Evolutionary conservation across 129 eudicot genomes (phyloP), one percentile per base, ranked within the genome.

Genomic region (Glebionis coronaria): DNA sequence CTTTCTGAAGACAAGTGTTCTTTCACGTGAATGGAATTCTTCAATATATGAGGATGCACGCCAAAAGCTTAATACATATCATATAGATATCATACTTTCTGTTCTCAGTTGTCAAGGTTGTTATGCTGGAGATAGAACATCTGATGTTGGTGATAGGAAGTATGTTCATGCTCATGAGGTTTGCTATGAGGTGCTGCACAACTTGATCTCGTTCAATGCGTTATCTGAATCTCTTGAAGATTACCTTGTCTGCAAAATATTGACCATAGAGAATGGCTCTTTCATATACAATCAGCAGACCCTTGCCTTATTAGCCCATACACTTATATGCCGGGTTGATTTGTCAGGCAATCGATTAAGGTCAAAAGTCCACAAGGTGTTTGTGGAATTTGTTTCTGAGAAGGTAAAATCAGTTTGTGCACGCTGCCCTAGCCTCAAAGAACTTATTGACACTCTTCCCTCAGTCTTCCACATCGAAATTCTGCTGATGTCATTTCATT

Each of bases 391-490:
- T 65, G 61, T 93, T 44, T 58, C 55, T 23, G 86, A 84, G 68
- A 88, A 81, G 79, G 84, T 75, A 63, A 84, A 75, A 68, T 60
- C 82, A 56, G 75, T 82, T 19, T 63, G 78, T 68, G 54, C 76
- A 65, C 72, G 68, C 40, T 64, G 76, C 63, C 79, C 82, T 47
- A 65, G 62, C 38, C 75, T 82, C 61, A 78, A 84, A 65, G 96
- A 88, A 49, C 60, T 86, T 78, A 76, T 84, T 42, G 90, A 71
- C 64, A 66, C 75, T 49, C 98, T 93, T 61, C 98, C 98, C 21
- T 89, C 96, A 15, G 70, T 82, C 49, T 84, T 88, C 72, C 95
- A 93, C 82, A 82, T 93, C 25, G 98, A 93, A 90, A 81, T 89
- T 61, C 82, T 93, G 56, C 78, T 93, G 44, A 79, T 89, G 82